Evolutionary conservation across 805 yeast genomes (phyloP).

Genomic region (Blastobotrys attinorum): DNA sequence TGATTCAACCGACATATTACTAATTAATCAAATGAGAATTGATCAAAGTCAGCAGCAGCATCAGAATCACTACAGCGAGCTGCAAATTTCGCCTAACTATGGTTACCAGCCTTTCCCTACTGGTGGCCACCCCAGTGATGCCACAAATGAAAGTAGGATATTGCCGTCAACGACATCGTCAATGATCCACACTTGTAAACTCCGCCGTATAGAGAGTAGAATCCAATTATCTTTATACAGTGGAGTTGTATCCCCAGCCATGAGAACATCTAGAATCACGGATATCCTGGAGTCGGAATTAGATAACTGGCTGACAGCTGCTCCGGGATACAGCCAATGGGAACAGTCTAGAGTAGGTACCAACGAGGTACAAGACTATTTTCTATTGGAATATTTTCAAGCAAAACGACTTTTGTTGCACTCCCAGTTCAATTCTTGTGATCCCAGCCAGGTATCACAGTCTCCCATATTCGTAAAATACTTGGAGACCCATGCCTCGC

Average conservation of each 20-base stretch:
- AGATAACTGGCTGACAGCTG: conserved; percentile 6
- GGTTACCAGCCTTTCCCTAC: not conserved
- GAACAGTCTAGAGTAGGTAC: conserved; percentile 1
- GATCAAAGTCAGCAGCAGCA: conserved; percentile 2
- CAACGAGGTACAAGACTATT: conserved; percentile 8
- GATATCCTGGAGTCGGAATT: conserved; percentile 5
- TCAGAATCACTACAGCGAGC: too few relatives aligned
- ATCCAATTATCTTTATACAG: conserved; percentile 8
- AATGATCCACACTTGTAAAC: conserved; percentile 9
- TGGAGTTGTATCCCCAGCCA: not conserved
- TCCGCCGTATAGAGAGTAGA: conserved; percentile 10
- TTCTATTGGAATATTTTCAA: conserved; percentile 7
- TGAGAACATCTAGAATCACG: not conserved
- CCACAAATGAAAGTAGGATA: too few relatives aligned
- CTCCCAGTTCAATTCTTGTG: conserved; percentile 8
- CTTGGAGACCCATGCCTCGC: conserved; percentile 6
- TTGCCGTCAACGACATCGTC: conserved; percentile 5
- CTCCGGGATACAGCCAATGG: conserved; percentile 2
- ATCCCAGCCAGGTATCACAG: conserved; percentile 1
- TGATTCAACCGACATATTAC: conserved; percentile 1
- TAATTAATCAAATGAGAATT: conserved; percentile 3
- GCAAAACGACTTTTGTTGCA: conserved; percentile 10
- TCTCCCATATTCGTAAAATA: conserved; percentile 7
- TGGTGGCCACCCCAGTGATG: not conserved
- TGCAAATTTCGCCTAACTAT: not conserved